phyloP scores from a whole-genome alignment of 257 asterid genomes.

The Ehretia macrophylla region DNA sequence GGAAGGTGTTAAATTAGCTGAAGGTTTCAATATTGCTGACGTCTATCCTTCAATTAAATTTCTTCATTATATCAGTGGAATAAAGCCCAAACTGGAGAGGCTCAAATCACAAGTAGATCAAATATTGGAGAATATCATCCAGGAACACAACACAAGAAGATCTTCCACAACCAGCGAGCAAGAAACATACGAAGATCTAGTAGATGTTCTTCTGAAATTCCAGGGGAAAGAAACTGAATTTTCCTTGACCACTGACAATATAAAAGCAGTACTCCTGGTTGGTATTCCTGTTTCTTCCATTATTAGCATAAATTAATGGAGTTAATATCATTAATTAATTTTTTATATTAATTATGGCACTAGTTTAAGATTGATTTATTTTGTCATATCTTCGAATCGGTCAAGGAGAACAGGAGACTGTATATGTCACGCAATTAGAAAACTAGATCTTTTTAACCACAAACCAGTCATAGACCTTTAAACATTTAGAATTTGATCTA shows the following conservation, averaged over 20 bases:
- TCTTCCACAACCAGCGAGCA: neutral
- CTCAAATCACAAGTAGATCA: slow-evolving; percentile 17
- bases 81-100: slow-evolving; percentile 16
- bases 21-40: neutral
- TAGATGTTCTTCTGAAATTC: slow-evolving; percentile 22
- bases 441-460: no score
- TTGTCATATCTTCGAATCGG: no score
- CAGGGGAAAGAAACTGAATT: slow-evolving; percentile 11
- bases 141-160: slow-evolving; percentile 6
- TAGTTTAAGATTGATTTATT: no score
- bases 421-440: no score
- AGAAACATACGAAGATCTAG: slow-evolving; percentile 6
- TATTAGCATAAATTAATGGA: no score
- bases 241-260: slow-evolving; percentile 1
- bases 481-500: no score
- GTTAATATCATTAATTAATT: no score
- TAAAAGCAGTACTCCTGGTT: slow-evolving; percentile 25
- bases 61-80: slow-evolving; percentile 18
- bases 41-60: neutral
- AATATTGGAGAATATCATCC: slow-evolving; percentile 25
- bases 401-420: no score
- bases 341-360: no score
- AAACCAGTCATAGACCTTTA: no score
- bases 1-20: neutral
- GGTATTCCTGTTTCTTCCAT: neutral